Base-by-base conservation (phyloP, 108 stramenopile genomes). In the Skeletonema marinoi region DNA sequence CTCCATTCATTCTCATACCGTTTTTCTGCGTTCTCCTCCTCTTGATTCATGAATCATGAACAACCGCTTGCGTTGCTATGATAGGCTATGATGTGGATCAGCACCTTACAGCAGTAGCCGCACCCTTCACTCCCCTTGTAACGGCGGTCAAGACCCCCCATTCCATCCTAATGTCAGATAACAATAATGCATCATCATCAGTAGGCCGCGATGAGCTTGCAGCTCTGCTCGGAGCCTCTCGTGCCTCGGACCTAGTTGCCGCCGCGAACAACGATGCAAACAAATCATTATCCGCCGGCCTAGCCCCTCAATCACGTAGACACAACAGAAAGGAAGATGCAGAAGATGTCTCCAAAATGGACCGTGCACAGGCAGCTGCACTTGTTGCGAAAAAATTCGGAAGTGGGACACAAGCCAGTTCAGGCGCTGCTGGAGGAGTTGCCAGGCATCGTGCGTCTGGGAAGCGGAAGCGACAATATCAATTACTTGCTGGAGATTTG, bases 131-230 rank as follows among this genome's bases (percentile, higher is more conserved):
- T 25, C 25, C 25, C 25, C 25, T 25, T 25, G 25, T 25, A 25
- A 25, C 25, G 25, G 25, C 25, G n/a, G n/a, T 25, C 25, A 25
- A 25, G 25, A 35, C 33, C 33, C 4, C 33, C 39, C 10, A 10
- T 41, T 41, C 10, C 39, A 50, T 19, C n/a, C n/a, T 19, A 3
- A 56, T 56, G 54, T 56, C 54, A 25, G 25, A 56, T 56, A 56
- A 56, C 16, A 79, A 42, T 73, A 60, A 66, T 67, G 72, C 46
- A 73, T 14, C 85, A 59, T 7, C 36, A 31, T 61, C 32, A 30
- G 29, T 92, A 72, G 90, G 92, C n/a, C 88, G 90, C 32, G 89
- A 92, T 63, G 93, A 94, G 69, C 87, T 94, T 78, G 88, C 81
- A 33, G 89, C 85, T 67, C 72, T 94, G 69, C 71, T 91, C 58